Evolutionary conservation across 106 monocot genomes (phyloP), one percentile per base, ranked within the genome.

Genomic region (Dioscorea dumetorum): DNA sequence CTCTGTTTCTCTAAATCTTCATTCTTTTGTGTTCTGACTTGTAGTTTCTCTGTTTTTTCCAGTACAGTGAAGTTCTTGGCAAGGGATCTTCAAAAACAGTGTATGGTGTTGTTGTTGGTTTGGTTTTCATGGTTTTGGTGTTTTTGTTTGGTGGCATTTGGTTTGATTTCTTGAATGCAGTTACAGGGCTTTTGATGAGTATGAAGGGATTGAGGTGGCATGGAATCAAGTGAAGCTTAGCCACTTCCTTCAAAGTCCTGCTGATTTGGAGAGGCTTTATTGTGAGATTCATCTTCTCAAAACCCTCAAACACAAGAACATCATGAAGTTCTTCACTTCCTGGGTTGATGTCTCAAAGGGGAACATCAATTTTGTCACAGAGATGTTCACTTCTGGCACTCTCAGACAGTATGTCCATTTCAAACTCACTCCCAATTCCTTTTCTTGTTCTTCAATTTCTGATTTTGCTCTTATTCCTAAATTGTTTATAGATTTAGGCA

Each of bases 211-310:
- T 22, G 95, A 97, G 76, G 88, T 97, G 1, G 95, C 95, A 13
- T 97, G 95, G 95, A 97, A 97, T 66, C 95, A 97, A 69, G 95
- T 97, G 71, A 86, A 91, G 79, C 84, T 97, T 8, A 50, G 74
- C 60, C 82, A 91, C 49, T 87, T 91, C 71, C 72, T 91, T 18
- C 84, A 85, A 77, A 87, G 91, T 57, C 75, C 82, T 1, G 84
- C 85, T 51, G 84, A 82, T 56, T 76, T 91, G 16, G 91, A 97
- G 84, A 78, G 95, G 67, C 86, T 97, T 41, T 97, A 88, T 62
- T 91, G 91, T 62, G 95, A 97, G 86, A 97, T 97, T 73, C 95
- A 97, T 67, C 87, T 97, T 41, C 81, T 97, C 66, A 91, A 91
- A 67, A 91, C 95, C 48, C 82, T 97, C 33, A 79, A 79, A 50